Percentiles rank a stretch among this genome's conserved stretches.
Conservation (phyloP, 306 rosid genomes). For the Malus sylvestris region DNA sequence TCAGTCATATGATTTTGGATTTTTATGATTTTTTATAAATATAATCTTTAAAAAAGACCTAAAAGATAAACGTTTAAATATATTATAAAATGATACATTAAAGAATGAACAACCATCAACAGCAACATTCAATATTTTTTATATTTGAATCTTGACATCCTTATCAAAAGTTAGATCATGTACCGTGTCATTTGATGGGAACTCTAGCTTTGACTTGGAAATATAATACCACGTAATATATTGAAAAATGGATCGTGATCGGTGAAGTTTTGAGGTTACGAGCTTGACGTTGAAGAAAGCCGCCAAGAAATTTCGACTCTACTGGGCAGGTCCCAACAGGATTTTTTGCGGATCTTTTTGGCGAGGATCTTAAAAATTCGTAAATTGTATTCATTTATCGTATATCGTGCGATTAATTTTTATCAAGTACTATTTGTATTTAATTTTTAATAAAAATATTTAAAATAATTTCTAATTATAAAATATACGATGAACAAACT, state of each 20-base stretch:
- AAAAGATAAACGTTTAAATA: too few relatives aligned
- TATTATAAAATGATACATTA: too few relatives aligned
- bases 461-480: accelerated
- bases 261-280: not conserved
- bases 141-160: too few relatives aligned
- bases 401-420: too few relatives aligned
- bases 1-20: accelerated
- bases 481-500: accelerated
- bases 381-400: accelerated
- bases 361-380: accelerated
- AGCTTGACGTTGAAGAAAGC: not conserved
- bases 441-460: too few relatives aligned
- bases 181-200: not conserved
- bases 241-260: not conserved
- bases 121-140: too few relatives aligned
- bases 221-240: not conserved
- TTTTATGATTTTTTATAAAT: too few relatives aligned
- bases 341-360: too few relatives aligned
- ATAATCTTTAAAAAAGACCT: accelerated
- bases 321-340: too few relatives aligned
- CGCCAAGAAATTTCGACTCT: not conserved
- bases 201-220: not conserved
- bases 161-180: not conserved
- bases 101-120: too few relatives aligned
- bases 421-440: too few relatives aligned